phyloP scores from a whole-genome alignment of 805 yeast species.

The Phaffomyces opuntiae region DNA sequence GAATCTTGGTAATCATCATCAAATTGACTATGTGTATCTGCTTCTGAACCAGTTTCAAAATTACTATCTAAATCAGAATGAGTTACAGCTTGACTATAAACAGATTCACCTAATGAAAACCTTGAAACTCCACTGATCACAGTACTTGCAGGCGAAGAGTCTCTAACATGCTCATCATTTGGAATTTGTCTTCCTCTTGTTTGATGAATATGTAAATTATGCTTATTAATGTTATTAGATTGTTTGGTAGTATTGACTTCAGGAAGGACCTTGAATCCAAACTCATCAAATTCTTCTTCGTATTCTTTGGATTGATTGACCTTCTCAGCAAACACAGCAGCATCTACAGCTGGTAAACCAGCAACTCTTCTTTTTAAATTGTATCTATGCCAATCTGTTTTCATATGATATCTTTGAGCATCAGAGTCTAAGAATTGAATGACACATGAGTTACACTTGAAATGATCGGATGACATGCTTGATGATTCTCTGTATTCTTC shows the following conservation, averaged over 20 bases:
- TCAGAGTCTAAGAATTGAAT: constrained; percentile 77
- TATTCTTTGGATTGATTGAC: constrained; percentile 27
- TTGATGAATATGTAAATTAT: constrained; percentile 11
- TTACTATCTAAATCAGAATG: constrained; percentile 29
- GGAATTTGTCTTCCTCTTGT: constrained; percentile 24
- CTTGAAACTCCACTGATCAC: constrained; percentile 48
- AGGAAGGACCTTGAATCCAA: constrained; percentile 30
- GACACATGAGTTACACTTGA: constrained; percentile 86
- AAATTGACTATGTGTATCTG: constrained; percentile 33
- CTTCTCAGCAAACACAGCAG: constrained; percentile 39
- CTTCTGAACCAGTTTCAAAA: constrained; percentile 44
- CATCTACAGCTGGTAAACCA: constrained; percentile 61
- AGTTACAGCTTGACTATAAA: constrained; percentile 27
- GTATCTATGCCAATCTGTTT: constrained; percentile 96
- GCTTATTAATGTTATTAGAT: constrained; percentile 2
- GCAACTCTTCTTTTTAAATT: constrained; percentile 93
- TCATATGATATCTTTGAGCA: constrained; percentile 88
- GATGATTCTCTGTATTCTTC: no score
- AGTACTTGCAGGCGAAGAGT: constrained; percentile 46
- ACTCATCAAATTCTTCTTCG: constrained; percentile 32
- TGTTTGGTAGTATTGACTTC: constrained; percentile 5
- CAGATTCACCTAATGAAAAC: constrained; percentile 46
- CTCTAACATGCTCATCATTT: constrained; percentile 23
- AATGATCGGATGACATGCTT: constrained; percentile 22
- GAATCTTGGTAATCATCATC: constrained; percentile 25